Evolutionary conservation across 1,284 basidiomycete genomes (phyloP), one percentile per base, ranked within the genome.

Genomic region (Puccinia brachypodii): DNA sequence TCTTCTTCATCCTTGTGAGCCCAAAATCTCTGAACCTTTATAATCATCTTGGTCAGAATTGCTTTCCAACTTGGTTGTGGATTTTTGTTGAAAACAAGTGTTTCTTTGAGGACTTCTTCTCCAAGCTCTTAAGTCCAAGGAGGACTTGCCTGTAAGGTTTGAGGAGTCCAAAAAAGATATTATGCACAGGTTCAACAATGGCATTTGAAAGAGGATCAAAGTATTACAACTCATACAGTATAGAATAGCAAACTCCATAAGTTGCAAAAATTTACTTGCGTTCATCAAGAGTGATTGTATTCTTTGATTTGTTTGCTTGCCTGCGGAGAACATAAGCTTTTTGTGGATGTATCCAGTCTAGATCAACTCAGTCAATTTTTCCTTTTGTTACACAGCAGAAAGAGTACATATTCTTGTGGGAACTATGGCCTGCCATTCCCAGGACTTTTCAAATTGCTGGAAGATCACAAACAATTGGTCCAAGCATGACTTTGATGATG

Each of bases 111-210:
- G 33, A 22, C 2, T 64, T 36, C 11, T 38, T 38, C 62, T 38
- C 75, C 2, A 19, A 11, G 25, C 22, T 66, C n/a, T 78, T 78
- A 16, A 78, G 50, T 69, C 76, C 76, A 69, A 72, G 36, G 3
- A 72, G 33, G n/a, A n/a, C 44, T 22, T 22, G 28, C 11, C 69
- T 31, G 42, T 80, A 69, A 38, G 72, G 36, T 28, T 62, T 38
- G 1, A 80, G 11, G 1, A 80, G 14, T 9, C 77, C 77, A 40
- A 80, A 40, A 36, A 71, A 80, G 3, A 80, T 80, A n/a, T 80
- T 80, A 19, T 80, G 69, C 77, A 80, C 73, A 0, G 77, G 77
- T 47, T 80, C 68, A 14, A 80, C 69, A 0, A 80, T 31, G 13
- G 68, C 58, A 33, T 60, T 44, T 0, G 69, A n/a, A 13, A 72